These are phyloP conservation scores for Lavandula angustifolia DNA, from an alignment of 257 asterid genomes.

Conservation along the genomic window DNA sequence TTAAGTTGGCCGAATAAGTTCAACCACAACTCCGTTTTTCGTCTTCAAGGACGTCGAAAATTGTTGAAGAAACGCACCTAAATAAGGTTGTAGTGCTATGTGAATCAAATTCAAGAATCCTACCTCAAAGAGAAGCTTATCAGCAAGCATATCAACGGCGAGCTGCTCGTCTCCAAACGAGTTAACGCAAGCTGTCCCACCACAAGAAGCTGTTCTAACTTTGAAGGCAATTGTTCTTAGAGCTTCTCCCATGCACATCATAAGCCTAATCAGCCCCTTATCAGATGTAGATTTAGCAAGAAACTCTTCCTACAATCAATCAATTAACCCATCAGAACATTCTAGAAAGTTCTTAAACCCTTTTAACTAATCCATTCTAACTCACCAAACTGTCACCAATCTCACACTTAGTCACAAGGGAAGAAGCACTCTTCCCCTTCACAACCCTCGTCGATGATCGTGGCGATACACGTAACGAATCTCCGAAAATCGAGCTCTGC, in stretches of 20 bases:
- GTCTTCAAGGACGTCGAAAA: too few species aligned
- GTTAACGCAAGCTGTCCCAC: slow-evolving; percentile 97
- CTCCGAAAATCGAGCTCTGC: slow-evolving; percentile 92
- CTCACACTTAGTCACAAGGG: slow-evolving; percentile 75
- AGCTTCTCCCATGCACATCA: slow-evolving; percentile 98
- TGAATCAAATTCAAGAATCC: neutral
- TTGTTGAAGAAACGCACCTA: neutral
- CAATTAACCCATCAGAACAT: neutral
- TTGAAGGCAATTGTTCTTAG: slow-evolving; percentile 84
- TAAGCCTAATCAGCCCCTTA: slow-evolving; percentile 75
- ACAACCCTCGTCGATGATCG: slow-evolving; percentile 55
- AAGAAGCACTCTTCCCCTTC: slow-evolving; percentile 46
- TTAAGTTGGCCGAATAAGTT: too few species aligned
- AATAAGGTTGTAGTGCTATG: too few species aligned
- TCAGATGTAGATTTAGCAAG: slow-evolving; percentile 77
- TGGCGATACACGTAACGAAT: slow-evolving; percentile 54
- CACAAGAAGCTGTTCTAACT: slow-evolving; percentile 98
- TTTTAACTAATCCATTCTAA: neutral
- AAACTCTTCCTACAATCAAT: slow-evolving; percentile 71
- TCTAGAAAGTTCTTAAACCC: neutral
- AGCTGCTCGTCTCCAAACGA: slow-evolving; percentile 97
- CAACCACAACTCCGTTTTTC: too few species aligned
- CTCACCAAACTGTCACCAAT: slow-evolving; percentile 94
- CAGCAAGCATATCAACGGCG: slow-evolving; percentile 92
- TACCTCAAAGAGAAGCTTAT: slow-evolving; percentile 93